These are phyloP conservation scores for Backusella liffmaniae DNA, from an alignment of 192 early-diverging fungal species.

Conservation along the genomic window DNA sequence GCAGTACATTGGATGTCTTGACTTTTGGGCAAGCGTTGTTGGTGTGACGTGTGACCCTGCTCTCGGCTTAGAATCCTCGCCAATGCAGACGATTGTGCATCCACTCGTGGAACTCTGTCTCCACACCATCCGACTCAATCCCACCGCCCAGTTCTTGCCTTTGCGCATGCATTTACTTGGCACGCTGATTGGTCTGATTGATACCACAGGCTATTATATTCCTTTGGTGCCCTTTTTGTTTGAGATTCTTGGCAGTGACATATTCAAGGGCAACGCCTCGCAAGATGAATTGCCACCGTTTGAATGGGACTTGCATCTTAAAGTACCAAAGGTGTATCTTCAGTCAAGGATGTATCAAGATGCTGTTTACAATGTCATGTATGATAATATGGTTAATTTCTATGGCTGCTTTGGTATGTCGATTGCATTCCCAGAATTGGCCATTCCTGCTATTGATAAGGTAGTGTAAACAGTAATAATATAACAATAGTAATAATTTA, in stretches of 20 bases:
- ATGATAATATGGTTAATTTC: constrained; percentile 72
- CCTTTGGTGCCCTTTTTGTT: constrained; percentile 82
- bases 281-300: constrained; percentile 54
- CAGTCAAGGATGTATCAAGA: constrained; percentile 82
- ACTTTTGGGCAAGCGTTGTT: constrained; percentile 84
- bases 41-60: constrained; percentile 60
- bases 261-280: constrained; percentile 63
- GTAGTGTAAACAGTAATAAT: constrained; percentile 24
- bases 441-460: constrained; percentile 80
- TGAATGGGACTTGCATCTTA: constrained; percentile 73
- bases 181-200: constrained; percentile 67
- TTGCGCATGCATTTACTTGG: constrained; percentile 83
- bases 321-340: constrained; percentile 80
- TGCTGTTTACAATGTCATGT: constrained; percentile 72
- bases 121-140: constrained; percentile 72
- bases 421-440: constrained; percentile 94
- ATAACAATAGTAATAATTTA: no score
- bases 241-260: constrained; percentile 73
- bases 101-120: constrained; percentile 79
- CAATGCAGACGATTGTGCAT: constrained; percentile 67
- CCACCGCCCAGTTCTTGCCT: constrained; percentile 87
- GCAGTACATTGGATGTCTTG: constrained; percentile 90
- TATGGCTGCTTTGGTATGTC: constrained; percentile 74
- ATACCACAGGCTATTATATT: constrained; percentile 78
- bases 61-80: constrained; percentile 26